Evolutionary conservation across 306 rosid species (phyloP).

Genomic region (Vigna angularis): DNA sequence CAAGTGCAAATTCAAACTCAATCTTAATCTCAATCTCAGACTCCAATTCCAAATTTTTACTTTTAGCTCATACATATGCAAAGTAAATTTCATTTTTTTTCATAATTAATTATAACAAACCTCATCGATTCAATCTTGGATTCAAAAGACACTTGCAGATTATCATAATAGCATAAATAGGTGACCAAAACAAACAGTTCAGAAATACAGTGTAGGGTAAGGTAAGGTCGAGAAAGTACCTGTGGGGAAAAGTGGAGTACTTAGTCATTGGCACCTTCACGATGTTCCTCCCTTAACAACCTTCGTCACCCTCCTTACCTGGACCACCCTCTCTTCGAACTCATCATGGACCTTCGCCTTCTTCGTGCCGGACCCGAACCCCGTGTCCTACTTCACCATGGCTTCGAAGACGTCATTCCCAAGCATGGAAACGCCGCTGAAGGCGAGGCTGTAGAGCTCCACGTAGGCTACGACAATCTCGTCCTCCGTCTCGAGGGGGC

Average conservation of each 20-base stretch:
- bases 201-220: too few species aligned
- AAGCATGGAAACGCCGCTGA: conserved; percentile 70
- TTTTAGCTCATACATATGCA: too few species aligned
- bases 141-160: too few species aligned
- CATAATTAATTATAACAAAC: too few species aligned
- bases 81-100: too few species aligned
- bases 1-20: neutral
- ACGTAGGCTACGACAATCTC: conserved; percentile 81
- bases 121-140: too few species aligned
- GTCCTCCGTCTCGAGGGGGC: conserved; percentile 73
- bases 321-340: conserved; percentile 90
- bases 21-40: neutral
- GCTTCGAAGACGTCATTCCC: conserved; percentile 74
- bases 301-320: conserved; percentile 92
- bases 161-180: too few species aligned
- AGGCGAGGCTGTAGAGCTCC: conserved; percentile 80
- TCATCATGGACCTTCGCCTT: conserved; percentile 80
- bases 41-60: conserved; percentile 7
- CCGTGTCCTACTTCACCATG: conserved; percentile 53
- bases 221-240: too few species aligned
- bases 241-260: too few species aligned
- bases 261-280: too few species aligned
- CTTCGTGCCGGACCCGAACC: conserved; percentile 69
- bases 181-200: too few species aligned
- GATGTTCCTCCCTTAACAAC: conserved; percentile 88